Evolutionary conservation across 306 rosid genomes (phyloP), one percentile per base, ranked within the genome.

Genomic region (Casuarina glauca): DNA sequence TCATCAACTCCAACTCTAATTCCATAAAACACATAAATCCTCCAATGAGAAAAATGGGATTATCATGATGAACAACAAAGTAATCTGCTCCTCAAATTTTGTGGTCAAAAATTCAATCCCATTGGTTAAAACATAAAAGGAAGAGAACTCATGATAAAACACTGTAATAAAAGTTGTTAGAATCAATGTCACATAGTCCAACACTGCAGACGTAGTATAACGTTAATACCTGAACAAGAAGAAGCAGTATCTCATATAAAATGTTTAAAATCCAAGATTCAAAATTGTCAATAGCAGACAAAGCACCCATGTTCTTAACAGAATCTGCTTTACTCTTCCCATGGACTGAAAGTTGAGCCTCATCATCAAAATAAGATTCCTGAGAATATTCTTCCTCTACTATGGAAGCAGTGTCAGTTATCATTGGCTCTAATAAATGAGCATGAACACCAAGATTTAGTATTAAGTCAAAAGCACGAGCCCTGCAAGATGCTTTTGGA

Each of bases 371-470:
- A 87, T 85, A 91, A 67, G 93, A 79, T 72, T 96, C 98, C 84
- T 84, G 89, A 78, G 99, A 82, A 84, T 85, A 93, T 74, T 93
- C 98, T 86, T 94, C 98, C 80, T 93, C 98, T 75, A 96, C 90
- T 55, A 87, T 69, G 72, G 98, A 85, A 80, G 85, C 83, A 49
- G 80, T 88, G 38, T 89, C 91, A n/a, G 81, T 84, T 70, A 86
- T 57, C 76, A 96, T 85, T 9, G 98, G 98, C 88, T 91, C 97
- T 79, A 96, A 85, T 61, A 96, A 89, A 89, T 93, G 98, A 82
- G 93, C 97, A 91, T 96, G 99, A 87, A 96, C 98, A 49, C 97
- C 99, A 78, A 96, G 97, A 88, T 96, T 96, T 82, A 96, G 87
- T 84, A 96, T 91, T 85, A 96, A 86, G 89, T 96, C 98, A 86